A percentile compares a stretch with the other conserved stretches of the same genome.
Evolutionary conservation across 2,329 filamentous ascomycete species (phyloP).

Genomic region (Ophiocordyceps camponoti-leonardi): DNA sequence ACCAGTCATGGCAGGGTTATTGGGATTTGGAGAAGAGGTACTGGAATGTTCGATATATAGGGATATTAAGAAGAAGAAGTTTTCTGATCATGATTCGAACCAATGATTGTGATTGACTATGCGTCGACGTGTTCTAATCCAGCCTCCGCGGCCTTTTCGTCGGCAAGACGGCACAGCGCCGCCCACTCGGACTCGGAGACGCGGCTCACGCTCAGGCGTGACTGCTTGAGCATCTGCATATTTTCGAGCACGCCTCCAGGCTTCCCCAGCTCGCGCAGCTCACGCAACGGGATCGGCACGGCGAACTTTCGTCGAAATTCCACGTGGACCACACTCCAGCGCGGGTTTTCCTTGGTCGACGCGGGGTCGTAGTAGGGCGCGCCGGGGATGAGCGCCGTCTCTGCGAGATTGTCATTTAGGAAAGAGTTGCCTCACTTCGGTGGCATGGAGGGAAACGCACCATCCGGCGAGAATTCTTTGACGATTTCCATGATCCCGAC

Average conservation of each 20-base stretch:
- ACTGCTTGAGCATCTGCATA: conserved; percentile 72
- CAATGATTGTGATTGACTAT: background rate
- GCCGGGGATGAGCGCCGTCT: conserved; percentile 13
- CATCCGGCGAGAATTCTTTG: conserved; percentile 62
- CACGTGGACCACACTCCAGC: conserved; percentile 80
- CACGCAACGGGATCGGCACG: conserved; percentile 49
- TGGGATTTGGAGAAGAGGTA: too few species aligned
- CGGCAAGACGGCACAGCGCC: conserved; percentile 36
- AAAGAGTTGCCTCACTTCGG: background rate
- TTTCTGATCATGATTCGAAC: too few species aligned
- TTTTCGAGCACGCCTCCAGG: conserved; percentile 40
- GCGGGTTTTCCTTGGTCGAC: conserved; percentile 36
- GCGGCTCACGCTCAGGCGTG: conserved; percentile 64
- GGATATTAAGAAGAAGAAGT: too few species aligned
- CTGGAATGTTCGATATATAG: too few species aligned
- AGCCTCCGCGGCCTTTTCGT: conserved; percentile 21
- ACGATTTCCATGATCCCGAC: conserved; percentile 83
- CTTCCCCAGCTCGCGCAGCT: conserved; percentile 48
- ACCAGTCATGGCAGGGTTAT: too few species aligned
- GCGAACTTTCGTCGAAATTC: conserved; percentile 71
- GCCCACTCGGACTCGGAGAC: conserved; percentile 50
- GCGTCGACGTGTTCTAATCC: conserved; percentile 17
- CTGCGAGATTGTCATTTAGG: conserved; percentile 6
- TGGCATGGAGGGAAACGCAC: conserved; percentile 20
- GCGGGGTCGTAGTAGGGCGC: conserved; percentile 69